Conservation (phyloP, 495 filamentous ascomycete genomes). For the Penicillium steckii region DNA sequence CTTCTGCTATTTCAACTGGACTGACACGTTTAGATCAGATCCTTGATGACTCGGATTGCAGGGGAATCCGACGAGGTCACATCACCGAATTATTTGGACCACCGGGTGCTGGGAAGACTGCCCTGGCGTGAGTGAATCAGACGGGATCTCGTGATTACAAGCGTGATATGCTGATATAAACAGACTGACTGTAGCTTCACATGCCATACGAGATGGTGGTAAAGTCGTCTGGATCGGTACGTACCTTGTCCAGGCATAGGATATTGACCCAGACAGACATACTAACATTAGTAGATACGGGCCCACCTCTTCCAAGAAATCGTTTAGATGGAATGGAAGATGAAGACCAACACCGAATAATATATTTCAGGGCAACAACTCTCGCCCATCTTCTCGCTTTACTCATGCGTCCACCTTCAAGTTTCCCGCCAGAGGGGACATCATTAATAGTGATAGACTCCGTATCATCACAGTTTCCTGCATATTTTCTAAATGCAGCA, state of each 20-base stretch:
- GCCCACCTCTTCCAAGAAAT: constrained; percentile 38
- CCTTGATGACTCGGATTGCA: constrained; percentile 28
- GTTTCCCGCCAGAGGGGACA: constrained; percentile 58
- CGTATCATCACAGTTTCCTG: constrained; percentile 68
- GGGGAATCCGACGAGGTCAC: constrained; percentile 67
- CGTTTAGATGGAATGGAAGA: constrained; percentile 37
- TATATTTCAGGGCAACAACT: constrained; percentile 48
- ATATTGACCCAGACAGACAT: neutral
- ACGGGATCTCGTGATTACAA: no score
- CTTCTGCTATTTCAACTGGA: constrained; percentile 63
- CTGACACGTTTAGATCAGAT: constrained; percentile 59
- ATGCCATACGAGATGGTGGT: constrained; percentile 57
- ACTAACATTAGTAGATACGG: constrained; percentile 42
- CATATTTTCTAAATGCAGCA: constrained; percentile 62
- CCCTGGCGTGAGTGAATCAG: constrained; percentile 68
- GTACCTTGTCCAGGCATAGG: constrained; percentile 22
- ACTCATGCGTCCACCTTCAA: constrained; percentile 57
- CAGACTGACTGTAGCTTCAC: constrained; percentile 69
- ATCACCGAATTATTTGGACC: constrained; percentile 90
- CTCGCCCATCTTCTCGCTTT: constrained; percentile 78
- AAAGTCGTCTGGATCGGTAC: constrained; percentile 85
- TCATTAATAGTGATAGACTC: constrained; percentile 74
- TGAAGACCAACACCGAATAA: constrained; percentile 30
- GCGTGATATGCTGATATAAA: neutral
- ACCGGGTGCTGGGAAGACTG: constrained; percentile 83